Evolutionary conservation across 768 basidiomycete species (phyloP).

Genomic region (Collybia mongolica): DNA sequence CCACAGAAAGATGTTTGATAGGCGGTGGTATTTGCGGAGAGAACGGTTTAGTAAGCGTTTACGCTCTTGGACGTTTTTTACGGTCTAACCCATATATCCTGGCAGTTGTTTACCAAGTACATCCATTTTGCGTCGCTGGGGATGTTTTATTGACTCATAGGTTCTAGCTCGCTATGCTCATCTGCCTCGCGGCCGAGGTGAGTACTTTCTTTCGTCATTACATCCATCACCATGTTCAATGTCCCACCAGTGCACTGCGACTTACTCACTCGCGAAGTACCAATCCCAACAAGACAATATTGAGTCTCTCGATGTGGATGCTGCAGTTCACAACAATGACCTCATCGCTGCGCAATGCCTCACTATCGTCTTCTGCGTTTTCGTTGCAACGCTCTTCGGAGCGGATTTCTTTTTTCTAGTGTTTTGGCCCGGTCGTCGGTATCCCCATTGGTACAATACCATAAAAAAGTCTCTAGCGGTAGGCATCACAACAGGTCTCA

Average conservation of each 20-base stretch:
- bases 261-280: conserved; percentile 35
- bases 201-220: not conserved
- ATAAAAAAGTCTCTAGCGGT: conserved; percentile 21
- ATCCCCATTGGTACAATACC: conserved; percentile 29
- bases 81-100: not conserved
- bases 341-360: conserved; percentile 24
- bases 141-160: not conserved
- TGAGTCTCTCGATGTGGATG: conserved; percentile 13
- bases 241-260: conserved; percentile 25
- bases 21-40: conserved; percentile 27
- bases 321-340: conserved; percentile 29
- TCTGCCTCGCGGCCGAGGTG: conserved; percentile 32
- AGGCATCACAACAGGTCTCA: conserved; percentile 23
- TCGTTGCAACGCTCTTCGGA: conserved; percentile 34
- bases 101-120: conserved; percentile 11
- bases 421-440: conserved; percentile 28
- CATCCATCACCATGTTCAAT: no score
- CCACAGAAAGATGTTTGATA: conserved; percentile 28
- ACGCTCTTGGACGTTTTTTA: not conserved
- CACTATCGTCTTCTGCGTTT: conserved; percentile 32
- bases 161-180: conserved; percentile 26
- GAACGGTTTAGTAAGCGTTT: conserved; percentile 27
- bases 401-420: conserved; percentile 36
- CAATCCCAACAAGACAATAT: conserved; percentile 25
- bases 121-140: not conserved